Conservation (phyloP, 129 eudicot species). For the Flaveria bidentis region DNA sequence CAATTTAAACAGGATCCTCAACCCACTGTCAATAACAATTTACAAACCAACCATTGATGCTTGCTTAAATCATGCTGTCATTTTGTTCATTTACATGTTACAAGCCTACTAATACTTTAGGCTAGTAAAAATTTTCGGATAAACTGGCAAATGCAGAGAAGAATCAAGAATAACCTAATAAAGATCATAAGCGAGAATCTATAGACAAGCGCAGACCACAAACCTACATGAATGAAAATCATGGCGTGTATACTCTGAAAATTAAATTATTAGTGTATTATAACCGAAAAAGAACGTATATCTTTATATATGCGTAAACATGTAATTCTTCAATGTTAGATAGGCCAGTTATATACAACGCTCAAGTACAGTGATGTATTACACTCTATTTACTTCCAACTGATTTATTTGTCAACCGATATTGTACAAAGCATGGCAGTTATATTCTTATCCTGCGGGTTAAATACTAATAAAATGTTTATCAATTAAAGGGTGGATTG, state of each 20-base stretch:
- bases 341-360: neutral
- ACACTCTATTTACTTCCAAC: neutral
- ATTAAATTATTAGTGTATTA: neutral
- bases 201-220: too few relatives aligned
- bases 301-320: neutral
- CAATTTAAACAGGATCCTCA: slow-evolving; percentile 12
- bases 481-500: neutral
- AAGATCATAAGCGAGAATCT: neutral
- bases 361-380: neutral
- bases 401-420: neutral
- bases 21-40: slow-evolving; percentile 17
- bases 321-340: neutral
- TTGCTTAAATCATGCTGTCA: too few relatives aligned
- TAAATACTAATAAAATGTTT: neutral
- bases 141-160: neutral
- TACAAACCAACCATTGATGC: neutral
- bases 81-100: neutral
- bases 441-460: too few relatives aligned
- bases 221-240: too few relatives aligned
- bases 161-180: neutral
- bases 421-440: neutral
- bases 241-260: neutral
- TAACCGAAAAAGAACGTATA: neutral
- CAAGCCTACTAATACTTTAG: too few relatives aligned
- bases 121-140: too few relatives aligned